These are phyloP conservation scores for Rhododendron griersonianum DNA, from an alignment of 148 eudicot species.

Conservation along the genomic window DNA sequence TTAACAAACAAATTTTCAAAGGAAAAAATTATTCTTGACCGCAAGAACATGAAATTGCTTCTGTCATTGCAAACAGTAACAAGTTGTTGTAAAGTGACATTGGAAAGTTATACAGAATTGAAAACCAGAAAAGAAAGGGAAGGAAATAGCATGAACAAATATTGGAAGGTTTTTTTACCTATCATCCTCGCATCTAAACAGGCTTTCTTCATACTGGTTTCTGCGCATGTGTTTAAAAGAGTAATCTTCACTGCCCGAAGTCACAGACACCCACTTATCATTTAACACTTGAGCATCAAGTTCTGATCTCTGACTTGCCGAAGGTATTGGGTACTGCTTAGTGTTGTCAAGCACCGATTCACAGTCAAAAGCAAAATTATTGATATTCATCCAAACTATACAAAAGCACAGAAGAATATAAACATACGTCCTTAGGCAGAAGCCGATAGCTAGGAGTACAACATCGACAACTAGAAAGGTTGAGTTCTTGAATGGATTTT, in stretches of 20 bases:
- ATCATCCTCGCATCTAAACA: too few relatives aligned
- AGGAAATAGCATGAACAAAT: constrained; percentile 5
- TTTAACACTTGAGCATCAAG: constrained; percentile 9
- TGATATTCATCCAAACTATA: constrained; percentile 8
- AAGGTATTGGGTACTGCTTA: constrained; percentile 80
- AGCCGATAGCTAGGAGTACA: constrained; percentile 5
- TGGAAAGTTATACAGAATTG: not conserved
- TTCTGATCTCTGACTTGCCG: constrained; percentile 85
- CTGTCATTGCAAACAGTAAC: not conserved
- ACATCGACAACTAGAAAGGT: constrained; percentile 78
- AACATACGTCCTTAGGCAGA: constrained; percentile 27
- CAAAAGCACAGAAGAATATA: not conserved
- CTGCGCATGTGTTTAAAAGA: too few relatives aligned
- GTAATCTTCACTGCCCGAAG: too few relatives aligned
- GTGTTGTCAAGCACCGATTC: not conserved
- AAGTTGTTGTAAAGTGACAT: not conserved
- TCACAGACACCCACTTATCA: too few relatives aligned
- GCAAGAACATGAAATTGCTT: not conserved
- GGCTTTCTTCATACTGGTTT: too few relatives aligned
- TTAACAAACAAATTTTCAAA: not conserved
- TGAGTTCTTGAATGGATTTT: constrained; percentile 93
- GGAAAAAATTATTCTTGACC: not conserved
- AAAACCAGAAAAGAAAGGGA: not conserved
- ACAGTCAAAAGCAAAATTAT: constrained; percentile 7
- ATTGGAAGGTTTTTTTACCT: too few relatives aligned